Evolutionary conservation across 1,284 basidiomycete species (phyloP), one percentile per base, ranked within the genome.

Genomic region (Ceratobasidium sp.): DNA sequence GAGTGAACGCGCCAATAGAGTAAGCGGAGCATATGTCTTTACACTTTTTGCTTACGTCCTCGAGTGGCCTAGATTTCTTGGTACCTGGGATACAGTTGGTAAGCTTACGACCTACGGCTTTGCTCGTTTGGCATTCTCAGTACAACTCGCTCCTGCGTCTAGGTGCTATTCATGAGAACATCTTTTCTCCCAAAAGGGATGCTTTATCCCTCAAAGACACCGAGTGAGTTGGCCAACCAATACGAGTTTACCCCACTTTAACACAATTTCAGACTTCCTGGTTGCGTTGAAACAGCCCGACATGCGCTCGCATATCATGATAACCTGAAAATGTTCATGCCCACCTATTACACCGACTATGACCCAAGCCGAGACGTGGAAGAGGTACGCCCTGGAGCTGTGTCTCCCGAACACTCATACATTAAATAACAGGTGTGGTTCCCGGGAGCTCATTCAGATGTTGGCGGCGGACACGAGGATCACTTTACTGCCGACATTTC

Each of bases 401-500:
- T 64, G 40, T 2, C 17, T 44, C 10, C 23, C 6, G 9, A n/a
- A 44, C 0, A 44, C 15, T 20, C n/a, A 44, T n/a, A 26, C 10
- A n/a, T 23, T 12, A 5, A 44, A 38, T 13, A 15, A n/a, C 62
- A 78, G 77, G 50, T 74, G 15, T 77, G 70, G 76, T 78, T 79
- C 50, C 54, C 77, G 10, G 78, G 78, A 1, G 64, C 46, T n/a
- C 78, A 79, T 40, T 71, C 67, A n/a, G 78, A 79, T 44, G 78
- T 79, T 28, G 78, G 78, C 44, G 78, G 78, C 9, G 77, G 78
- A 26, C 78, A 73, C 62, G 44, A 68, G 42, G 68, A 79, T 5
- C 78, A 79, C 33, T 42, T 70, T 1, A 67, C 78, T 28, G 70
- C 78, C 1, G 78, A 79, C 52, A 48, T 79, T 26, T 64, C 77